Conservation (phyloP, 2,329 filamentous ascomycete species). For the Colletotrichum karsti region DNA sequence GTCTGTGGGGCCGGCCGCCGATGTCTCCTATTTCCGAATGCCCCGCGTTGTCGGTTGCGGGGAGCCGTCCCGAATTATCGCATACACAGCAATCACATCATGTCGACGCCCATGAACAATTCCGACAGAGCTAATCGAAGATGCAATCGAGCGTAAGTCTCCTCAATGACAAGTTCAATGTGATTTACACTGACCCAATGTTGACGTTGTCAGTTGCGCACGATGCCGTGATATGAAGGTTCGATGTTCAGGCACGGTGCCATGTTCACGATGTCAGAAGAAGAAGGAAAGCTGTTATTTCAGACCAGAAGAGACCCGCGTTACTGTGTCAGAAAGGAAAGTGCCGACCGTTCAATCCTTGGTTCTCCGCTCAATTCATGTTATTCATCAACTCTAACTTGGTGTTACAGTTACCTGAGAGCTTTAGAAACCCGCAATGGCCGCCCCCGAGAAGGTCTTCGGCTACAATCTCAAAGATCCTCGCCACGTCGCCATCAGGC, state of each 20-base stretch:
- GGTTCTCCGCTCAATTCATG: too few relatives aligned
- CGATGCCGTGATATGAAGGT: constrained; percentile 15
- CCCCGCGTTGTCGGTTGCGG: not conserved
- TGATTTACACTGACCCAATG: not conserved
- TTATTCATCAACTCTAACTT: not conserved
- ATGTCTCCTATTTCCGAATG: too few relatives aligned
- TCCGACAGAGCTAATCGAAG: not conserved
- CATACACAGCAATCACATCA: not conserved
- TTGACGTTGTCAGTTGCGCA: not conserved
- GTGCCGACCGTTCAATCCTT: too few relatives aligned
- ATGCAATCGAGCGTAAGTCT: constrained; percentile 5
- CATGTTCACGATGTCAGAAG: constrained; percentile 6
- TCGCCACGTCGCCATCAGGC: not conserved
- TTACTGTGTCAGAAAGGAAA: constrained; percentile 14
- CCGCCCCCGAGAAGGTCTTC: not conserved
- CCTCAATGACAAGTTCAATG: not conserved
- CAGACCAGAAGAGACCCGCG: not conserved
- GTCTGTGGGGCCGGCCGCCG: not conserved
- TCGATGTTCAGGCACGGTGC: constrained; percentile 2
- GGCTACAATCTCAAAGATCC: not conserved
- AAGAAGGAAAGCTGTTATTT: constrained; percentile 7
- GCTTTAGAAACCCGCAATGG: not conserved
- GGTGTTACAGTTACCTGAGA: not conserved
- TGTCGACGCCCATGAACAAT: not conserved
- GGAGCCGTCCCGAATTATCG: not conserved